A percentile compares a stretch with the other conserved stretches of the same genome.
Conservation (phyloP, 805 yeast species). For the Metschnikowia corniflorae region DNA sequence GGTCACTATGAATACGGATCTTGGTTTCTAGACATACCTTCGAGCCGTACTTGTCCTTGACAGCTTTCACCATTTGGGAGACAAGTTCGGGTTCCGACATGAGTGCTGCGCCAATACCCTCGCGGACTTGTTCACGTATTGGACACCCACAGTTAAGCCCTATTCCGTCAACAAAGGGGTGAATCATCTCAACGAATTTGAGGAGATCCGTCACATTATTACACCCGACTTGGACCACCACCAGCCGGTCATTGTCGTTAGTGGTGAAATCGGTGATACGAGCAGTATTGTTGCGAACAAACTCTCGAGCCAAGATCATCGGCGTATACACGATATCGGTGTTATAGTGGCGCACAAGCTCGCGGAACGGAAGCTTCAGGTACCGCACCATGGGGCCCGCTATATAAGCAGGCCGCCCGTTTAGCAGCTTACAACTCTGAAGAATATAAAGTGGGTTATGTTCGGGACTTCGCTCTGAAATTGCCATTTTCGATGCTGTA, state of each 20-base stretch:
- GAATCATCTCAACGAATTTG: conserved; percentile 83
- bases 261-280: conserved; percentile 83
- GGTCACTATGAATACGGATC: conserved; percentile 79
- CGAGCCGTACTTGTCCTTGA: conserved; percentile 70
- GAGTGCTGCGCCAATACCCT: conserved; percentile 95
- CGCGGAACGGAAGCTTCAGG: conserved; percentile 89
- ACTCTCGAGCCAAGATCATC: conserved; percentile 94
- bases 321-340: conserved; percentile 90
- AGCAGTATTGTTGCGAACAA: conserved; percentile 79
- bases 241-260: conserved; percentile 60
- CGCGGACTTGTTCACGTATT: conserved; percentile 87
- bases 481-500: too few species aligned
- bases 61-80: conserved; percentile 78
- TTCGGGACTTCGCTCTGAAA: conserved; percentile 19
- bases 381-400: conserved; percentile 97
- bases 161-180: conserved; percentile 87
- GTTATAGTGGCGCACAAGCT: conserved; percentile 62
- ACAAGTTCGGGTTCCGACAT: conserved; percentile 82
- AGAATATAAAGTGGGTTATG: conserved; percentile 36
- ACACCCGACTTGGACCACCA: conserved; percentile 88
- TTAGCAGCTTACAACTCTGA: conserved; percentile 19
- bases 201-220: conserved; percentile 78
- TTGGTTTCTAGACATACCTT: conserved; percentile 82
- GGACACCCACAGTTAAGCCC: conserved; percentile 98
- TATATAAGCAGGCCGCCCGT: conserved; percentile 36